Evolutionary conservation across 192 early-diverging fungal genomes (phyloP), one percentile per base, ranked within the genome.

Genomic region (Obelidium mucronatum): DNA sequence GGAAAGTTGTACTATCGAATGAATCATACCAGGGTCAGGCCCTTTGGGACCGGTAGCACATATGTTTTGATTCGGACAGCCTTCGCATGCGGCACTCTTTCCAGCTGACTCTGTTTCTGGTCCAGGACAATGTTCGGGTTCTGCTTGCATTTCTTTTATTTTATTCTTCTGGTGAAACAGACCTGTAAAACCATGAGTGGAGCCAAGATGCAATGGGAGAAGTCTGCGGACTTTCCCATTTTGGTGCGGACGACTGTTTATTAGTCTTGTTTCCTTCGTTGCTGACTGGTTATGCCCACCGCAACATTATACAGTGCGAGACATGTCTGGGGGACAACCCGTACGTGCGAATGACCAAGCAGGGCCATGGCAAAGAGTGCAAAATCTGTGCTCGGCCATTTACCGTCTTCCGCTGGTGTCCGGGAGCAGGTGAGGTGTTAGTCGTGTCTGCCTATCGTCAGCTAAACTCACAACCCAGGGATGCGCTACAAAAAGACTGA

Each of bases 401-500:
- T 77, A 98, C 98, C 31, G 91, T 97, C 48, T 99, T 98, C 80
- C 89, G 94, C 51, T 99, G 98, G 98, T 85, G 90, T 60, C 98
- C 98, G 19, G 98, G 98, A 19, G 87, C 90, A 24, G 76, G 72
- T 74, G 11, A 44, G 56, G 13, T 54, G n/a, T n/a, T n/a, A 52
- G n/a, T 52, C 51, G 51, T 52, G 13, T 52, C n/a, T 52, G 51
- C 51, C 13, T 15, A 52, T 52, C 51, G n/a, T 15, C 51, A 52
- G n/a, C n/a, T 52, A 15, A 52, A 13, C 22, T 2, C 13, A 40
- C 37, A n/a, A n/a, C n/a, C 34, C 53, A 74, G 94, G 94, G 4
- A 96, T 94, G 94, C 90, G 97, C 66, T 94, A 93, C 87, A 98
- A 98, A 78, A 97, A 98, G 87, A 99, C 98, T 0, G 96, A 99